Base-by-base conservation (phyloP, 257 asterid genomes). In the Solanum clarkiae region DNA sequence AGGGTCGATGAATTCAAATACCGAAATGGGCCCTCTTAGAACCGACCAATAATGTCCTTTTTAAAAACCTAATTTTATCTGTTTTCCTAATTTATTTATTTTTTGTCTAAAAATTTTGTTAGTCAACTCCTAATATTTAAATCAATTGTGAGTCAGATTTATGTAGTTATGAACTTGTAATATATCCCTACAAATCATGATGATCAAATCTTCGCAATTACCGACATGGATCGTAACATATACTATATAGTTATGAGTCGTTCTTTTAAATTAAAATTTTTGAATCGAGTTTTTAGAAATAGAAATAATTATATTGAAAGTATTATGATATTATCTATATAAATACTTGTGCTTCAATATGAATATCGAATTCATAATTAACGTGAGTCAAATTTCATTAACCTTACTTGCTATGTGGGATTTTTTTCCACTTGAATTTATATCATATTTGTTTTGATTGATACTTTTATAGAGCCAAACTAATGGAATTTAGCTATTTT, bases 81-180 rank as follows among this genome's bases (percentile, higher is more conserved):
- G 57, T 26, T 24, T 26, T 10, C 36, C 1, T 8, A 8, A 51
- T 24, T 5, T 10, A 45, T 63, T 10, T 13, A 4, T 47, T 15
- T 22, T n/a, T 18, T 7, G 4, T 22, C 18, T 32, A 79, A 79
- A 32, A 53, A 6, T 3, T 29, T 71, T 60, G 45, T 17, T 45
- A 60, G 88, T 82, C 88, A 86, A 72, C 83, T 47, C 86, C 84
- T 47, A 86, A 60, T 26, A 84, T 12, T 59, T 24, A 72, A 86
- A 29, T 44, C 13, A n/a, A 49, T 29, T 66, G 16, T 29, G 47
- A 63, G 77, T 8, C 44, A 55, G 22, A 60, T 24, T 47, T 81
- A 16, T 83, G 85, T 83, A 40, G 84, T 47, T 15, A 53, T 32
- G 17, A 32, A 16, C 22, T 60, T 7, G 57, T 49, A 45, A 24